Evolutionary conservation across 169 alveolate genomes (phyloP).

Genomic region (Theileria parva): DNA sequence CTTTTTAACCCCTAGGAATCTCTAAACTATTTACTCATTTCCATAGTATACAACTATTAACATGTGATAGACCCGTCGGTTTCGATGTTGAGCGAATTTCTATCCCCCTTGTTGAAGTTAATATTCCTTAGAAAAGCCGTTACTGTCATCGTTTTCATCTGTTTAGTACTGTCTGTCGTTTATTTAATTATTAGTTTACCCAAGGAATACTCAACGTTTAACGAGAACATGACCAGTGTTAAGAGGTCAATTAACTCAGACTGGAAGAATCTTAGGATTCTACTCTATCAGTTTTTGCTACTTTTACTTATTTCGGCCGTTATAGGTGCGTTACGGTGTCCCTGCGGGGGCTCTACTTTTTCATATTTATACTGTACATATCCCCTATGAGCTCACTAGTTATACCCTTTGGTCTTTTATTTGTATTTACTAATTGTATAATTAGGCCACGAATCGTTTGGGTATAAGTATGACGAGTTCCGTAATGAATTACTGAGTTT

Average conservation of each 20-base stretch:
- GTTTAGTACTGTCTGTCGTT: neutral
- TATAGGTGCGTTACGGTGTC: conserved; percentile 24
- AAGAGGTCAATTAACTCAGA: conserved; percentile 6
- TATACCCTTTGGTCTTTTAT: no score
- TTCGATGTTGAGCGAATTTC: neutral
- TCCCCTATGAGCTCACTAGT: no score
- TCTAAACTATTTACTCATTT: no score
- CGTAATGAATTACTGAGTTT: conserved; percentile 5
- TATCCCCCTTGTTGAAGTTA: neutral
- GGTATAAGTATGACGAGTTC: neutral
- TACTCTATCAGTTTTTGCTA: conserved; percentile 23
- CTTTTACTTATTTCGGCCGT: conserved; percentile 25
- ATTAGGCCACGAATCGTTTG: conserved; percentile 26
- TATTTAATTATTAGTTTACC: conserved; percentile 26
- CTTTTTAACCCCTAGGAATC: no score
- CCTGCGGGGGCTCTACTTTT: no score
- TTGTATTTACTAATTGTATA: no score
- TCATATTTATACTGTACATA: no score
- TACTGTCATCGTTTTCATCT: neutral
- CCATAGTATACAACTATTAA: no score
- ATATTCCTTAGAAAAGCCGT: neutral
- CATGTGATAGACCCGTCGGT: no score
- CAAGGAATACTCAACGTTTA: conserved; percentile 10
- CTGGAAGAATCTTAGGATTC: neutral
- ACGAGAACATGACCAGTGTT: conserved; percentile 16